Evolutionary conservation across 768 basidiomycete species (phyloP), one percentile per base, ranked within the genome.

Genomic region (Lepiota subincarnata): DNA sequence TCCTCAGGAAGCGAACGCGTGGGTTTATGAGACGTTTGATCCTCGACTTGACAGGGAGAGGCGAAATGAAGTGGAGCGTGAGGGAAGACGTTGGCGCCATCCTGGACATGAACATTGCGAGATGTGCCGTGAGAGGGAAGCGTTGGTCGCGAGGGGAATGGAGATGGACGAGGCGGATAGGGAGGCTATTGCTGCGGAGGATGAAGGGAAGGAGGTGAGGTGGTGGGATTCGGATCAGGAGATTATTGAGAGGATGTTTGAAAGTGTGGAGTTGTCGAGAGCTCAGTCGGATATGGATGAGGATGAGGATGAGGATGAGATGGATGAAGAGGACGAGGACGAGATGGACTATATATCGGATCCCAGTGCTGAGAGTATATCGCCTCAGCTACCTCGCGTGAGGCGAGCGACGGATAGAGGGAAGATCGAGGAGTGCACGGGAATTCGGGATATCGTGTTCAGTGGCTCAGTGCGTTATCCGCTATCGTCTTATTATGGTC

Each of bases 371-470:
- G 11, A 59, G 10, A 45, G 47, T 41, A 48, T 58, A 34, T 36
- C 53, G 2, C 12, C 36, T 2, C 26, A 26, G 46, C 4, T 49
- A 38, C 54, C 53, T 2, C 53, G 60, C 20, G 57, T 57, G 13
- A 53, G 63, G 20, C 57, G 61, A 38, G 60, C 60, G 4, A 60
- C 57, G 31, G 64, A 61, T 35, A 57, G 62, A 28, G 44, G 55
- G 0, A 60, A 59, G 18, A 60, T 66, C 34, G 63, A 54, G 13
- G 54, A 49, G 19, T 88, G 87, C 50, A 63, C 70, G 28, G 85
- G 86, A 0, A 73, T 86, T 4, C 67, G 67, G 50, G 86, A 89
- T 58, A 78, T 84, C 42, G 70, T 86, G 26, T 64, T 88, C 57
- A 79, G 78, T 11, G 86, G 86, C 49, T 74, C 78, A 67, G 83